Evolutionary conservation across 2,329 filamentous ascomycete species (phyloP).

Genomic region (Monosporascus sp.): DNA sequence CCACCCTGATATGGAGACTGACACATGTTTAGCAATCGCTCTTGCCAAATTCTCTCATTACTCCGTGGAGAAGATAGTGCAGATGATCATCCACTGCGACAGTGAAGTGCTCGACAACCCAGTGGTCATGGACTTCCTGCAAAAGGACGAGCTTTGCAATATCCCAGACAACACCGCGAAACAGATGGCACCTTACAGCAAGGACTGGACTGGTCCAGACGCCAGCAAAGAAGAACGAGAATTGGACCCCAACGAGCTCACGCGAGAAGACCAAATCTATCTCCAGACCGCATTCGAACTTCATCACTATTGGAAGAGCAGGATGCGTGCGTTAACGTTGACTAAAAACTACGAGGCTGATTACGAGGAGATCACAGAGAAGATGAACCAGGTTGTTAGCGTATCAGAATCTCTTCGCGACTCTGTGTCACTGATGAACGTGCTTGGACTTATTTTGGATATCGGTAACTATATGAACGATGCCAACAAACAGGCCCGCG

Average conservation of each 20-base stretch:
- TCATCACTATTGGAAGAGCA: conserved; percentile 97
- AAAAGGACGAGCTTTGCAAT: conserved; percentile 86
- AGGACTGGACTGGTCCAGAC: conserved; percentile 90
- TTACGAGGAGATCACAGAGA: conserved; percentile 84
- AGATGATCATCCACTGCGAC: conserved; percentile 95
- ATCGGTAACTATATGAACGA: conserved; percentile 99
- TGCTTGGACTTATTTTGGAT: conserved; percentile 90
- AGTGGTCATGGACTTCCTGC: conserved; percentile 95
- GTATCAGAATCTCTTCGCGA: conserved; percentile 88
- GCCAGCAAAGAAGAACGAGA: conserved; percentile 74
- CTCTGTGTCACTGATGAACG: conserved; percentile 91
- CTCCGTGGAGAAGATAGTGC: conserved; percentile 77
- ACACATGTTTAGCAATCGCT: conserved; percentile 62
- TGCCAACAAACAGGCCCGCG: conserved; percentile 93
- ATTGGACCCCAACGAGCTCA: conserved; percentile 81
- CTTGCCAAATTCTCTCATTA: conserved; percentile 88
- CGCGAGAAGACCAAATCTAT: conserved; percentile 92
- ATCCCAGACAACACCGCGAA: conserved; percentile 88
- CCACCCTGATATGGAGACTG: conserved; percentile 16
- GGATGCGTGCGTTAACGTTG: conserved; percentile 84
- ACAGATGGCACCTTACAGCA: conserved; percentile 89
- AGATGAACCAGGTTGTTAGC: conserved; percentile 77
- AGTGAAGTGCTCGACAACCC: conserved; percentile 78
- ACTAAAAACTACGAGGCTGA: conserved; percentile 81
- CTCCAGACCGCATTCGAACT: conserved; percentile 89